Evolutionary conservation across 1,139 yeast species (phyloP).

Genomic region (Pneumocystis murina): DNA sequence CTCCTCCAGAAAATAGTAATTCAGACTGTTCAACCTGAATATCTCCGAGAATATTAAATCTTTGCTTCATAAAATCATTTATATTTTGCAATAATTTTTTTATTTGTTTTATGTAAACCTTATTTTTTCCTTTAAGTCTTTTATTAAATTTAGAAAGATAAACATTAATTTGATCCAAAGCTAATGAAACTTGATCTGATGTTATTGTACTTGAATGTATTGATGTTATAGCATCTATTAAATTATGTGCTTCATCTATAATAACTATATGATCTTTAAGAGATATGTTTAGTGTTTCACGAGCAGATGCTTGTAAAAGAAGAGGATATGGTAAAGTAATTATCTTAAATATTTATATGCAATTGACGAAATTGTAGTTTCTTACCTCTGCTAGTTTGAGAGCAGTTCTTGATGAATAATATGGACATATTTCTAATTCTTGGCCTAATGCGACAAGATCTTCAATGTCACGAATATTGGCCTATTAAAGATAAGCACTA

Average conservation of each 20-base stretch:
- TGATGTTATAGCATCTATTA: conserved; percentile 60
- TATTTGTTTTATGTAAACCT: conserved; percentile 54
- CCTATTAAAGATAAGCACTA: conserved; percentile 12
- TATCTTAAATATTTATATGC: conserved; percentile 22
- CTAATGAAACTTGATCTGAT: conserved; percentile 32
- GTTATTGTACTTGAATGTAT: conserved; percentile 52
- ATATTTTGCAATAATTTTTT: conserved; percentile 42
- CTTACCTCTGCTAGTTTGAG: conserved; percentile 39
- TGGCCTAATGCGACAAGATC: conserved; percentile 54
- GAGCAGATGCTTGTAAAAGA: conserved; percentile 47
- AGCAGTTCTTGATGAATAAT: conserved; percentile 54
- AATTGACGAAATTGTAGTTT: neutral
- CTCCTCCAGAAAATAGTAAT: conserved; percentile 27
- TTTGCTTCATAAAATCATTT: conserved; percentile 28
- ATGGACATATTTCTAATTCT: conserved; percentile 54
- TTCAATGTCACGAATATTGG: conserved; percentile 67
- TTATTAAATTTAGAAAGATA: conserved; percentile 48
- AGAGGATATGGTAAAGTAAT: conserved; percentile 78
- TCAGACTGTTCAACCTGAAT: conserved; percentile 36
- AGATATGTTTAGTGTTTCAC: conserved; percentile 45
- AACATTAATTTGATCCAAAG: conserved; percentile 27
- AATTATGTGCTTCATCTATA: conserved; percentile 87
- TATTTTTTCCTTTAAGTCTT: conserved; percentile 57
- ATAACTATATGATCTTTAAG: conserved; percentile 53
- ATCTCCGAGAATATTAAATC: conserved; percentile 35